A percentile compares a stretch with the other conserved stretches of the same genome.
Conservation (phyloP, 1,139 yeast species). For the Chernovozyma aurita region DNA sequence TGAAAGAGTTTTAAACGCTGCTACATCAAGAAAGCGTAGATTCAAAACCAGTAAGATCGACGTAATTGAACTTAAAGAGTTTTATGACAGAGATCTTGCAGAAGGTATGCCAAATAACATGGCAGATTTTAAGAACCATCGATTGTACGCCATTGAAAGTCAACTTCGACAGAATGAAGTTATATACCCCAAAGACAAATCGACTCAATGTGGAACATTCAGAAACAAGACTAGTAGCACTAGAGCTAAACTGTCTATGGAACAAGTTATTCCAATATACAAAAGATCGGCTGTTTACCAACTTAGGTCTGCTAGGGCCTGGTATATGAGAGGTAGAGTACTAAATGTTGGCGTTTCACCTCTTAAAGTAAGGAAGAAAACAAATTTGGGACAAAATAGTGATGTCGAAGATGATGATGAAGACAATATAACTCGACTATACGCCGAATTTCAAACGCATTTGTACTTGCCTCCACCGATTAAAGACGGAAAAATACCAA, state of each 20-base stretch:
- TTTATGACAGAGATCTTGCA: slow-evolving; percentile 56
- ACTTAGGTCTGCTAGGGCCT: slow-evolving; percentile 71
- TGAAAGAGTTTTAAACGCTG: slow-evolving; percentile 32
- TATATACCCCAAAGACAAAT: slow-evolving; percentile 58
- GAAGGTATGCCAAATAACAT: slow-evolving; percentile 89
- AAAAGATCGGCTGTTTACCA: slow-evolving; percentile 59
- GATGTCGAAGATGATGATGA: slow-evolving; percentile 51
- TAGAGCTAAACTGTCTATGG: slow-evolving; percentile 14
- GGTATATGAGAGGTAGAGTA: slow-evolving; percentile 81
- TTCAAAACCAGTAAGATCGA: slow-evolving; percentile 46
- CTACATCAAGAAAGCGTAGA: slow-evolving; percentile 24
- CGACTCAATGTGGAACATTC: slow-evolving; percentile 63
- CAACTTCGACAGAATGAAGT: slow-evolving; percentile 72
- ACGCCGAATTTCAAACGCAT: slow-evolving; percentile 76
- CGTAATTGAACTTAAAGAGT: slow-evolving; percentile 65
- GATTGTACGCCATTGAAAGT: slow-evolving; percentile 75
- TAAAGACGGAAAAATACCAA: slow-evolving; percentile 60
- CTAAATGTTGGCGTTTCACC: slow-evolving; percentile 70
- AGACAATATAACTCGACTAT: slow-evolving; percentile 49
- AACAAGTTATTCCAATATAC: slow-evolving; percentile 53
- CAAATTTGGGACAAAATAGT: slow-evolving; percentile 31
- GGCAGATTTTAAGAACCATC: slow-evolving; percentile 83
- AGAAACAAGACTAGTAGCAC: slow-evolving; percentile 25
- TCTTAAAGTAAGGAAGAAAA: slow-evolving; percentile 35
- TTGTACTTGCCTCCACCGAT: slow-evolving; percentile 63